phyloP scores from a whole-genome alignment of 2,329 filamentous ascomycete species.

The Seiridium cupressi region DNA sequence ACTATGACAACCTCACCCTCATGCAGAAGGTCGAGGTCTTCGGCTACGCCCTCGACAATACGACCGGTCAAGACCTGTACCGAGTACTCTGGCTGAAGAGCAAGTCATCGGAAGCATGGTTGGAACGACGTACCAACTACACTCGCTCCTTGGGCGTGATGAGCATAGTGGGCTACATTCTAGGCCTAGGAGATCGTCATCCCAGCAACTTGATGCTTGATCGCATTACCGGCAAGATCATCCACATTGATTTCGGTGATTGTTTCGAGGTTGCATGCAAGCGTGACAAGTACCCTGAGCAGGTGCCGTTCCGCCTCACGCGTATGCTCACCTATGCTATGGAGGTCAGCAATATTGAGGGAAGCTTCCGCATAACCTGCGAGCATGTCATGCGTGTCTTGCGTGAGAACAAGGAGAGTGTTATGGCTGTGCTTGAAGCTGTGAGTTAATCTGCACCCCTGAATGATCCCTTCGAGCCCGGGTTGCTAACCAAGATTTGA shows the following conservation, averaged over 20 bases:
- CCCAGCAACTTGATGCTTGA: constrained; percentile 98
- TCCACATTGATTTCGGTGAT: constrained; percentile 99
- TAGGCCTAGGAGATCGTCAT: constrained; percentile 93
- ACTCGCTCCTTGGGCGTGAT: constrained; percentile 96
- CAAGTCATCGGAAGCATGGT: constrained; percentile 96
- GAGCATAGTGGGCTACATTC: constrained; percentile 99
- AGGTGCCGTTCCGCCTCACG: constrained; percentile 95
- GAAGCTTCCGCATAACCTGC: constrained; percentile 95
- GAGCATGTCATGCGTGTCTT: constrained; percentile 98
- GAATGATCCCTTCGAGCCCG: background rate
- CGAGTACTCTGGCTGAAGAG: constrained; percentile 98
- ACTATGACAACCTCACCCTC: constrained; percentile 96
- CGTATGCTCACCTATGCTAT: constrained; percentile 99
- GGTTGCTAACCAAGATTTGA: background rate
- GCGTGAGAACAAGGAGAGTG: constrained; percentile 93
- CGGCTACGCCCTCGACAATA: constrained; percentile 98
- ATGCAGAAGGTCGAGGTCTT: constrained; percentile 99
- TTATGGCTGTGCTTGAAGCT: constrained; percentile 97
- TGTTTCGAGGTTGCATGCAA: constrained; percentile 99
- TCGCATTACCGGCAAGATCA: constrained; percentile 90
- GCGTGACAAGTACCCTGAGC: constrained; percentile 96
- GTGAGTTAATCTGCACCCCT: constrained; percentile 56
- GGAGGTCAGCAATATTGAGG: constrained; percentile 99
- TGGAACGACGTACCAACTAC: constrained; percentile 97
- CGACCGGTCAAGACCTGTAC: constrained; percentile 96